Evolutionary conservation across 2,329 filamentous ascomycete species (phyloP), one percentile per base, ranked within the genome.

Genomic region (Myriosclerotinia curreyana): DNA sequence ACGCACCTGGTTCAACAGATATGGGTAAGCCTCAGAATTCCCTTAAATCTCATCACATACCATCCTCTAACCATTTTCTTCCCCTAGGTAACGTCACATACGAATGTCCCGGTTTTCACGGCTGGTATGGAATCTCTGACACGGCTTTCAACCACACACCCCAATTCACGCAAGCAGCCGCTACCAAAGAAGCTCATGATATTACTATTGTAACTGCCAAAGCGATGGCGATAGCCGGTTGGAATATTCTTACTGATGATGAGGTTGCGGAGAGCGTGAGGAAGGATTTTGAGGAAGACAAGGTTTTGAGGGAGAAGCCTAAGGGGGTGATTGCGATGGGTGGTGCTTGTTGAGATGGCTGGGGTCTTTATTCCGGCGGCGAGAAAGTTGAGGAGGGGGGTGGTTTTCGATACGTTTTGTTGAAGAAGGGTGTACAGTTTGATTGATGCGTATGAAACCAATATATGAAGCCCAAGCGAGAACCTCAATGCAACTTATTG

Each of bases 81-180:
- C 28, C 75, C 79, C 3, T 56, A 74, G 85, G 84, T 0, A 79
- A 87, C 66, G 73, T 86, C 62, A 84, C 81, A 67, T 81, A 86
- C 69, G 81, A 77, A 1, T 79, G 86, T 76, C 85, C 84, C 48
- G 83, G 80, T 61, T 71, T 87, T 46, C 82, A 78, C 63, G 76
- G 78, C 0, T 79, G 79, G 8, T 86, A 85, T 69, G 76, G 77
- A 34, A 83, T 86, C 64, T 78, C 79, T 0, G 75, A 76, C 3
- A 75, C 77, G 2, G 78, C 77, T 0, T 79, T 81, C 0, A 82
- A 83, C 83, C 77, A 79, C 65, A 86, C 79, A 9, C 78, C 80
- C 0, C 78, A 80, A 0, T 87, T 74, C 59, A 65, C 67, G 14
- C 48, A 62, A n/a, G 70, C 71, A 15, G 71, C 72, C 4, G 69